A percentile compares a stretch with the other conserved stretches of the same genome.
phyloP scores from a whole-genome alignment of 192 early-diverging fungal genomes.

The Gryganskiella cystojenkinii region DNA sequence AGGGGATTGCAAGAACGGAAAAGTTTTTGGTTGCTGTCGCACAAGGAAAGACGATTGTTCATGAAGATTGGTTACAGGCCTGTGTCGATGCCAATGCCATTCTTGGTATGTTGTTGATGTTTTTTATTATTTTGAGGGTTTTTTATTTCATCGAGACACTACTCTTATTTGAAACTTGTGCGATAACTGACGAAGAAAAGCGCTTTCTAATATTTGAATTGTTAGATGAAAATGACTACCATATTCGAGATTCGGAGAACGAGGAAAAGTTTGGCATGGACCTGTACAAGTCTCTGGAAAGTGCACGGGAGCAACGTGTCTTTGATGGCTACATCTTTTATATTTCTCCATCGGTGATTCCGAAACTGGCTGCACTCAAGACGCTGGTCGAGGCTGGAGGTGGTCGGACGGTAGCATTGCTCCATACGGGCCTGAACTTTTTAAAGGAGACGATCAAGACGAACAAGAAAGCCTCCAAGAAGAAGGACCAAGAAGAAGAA shows the following conservation, averaged over 20 bases:
- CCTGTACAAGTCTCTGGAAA: constrained; percentile 28
- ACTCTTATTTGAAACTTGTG: too few relatives aligned
- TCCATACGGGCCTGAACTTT: constrained; percentile 27
- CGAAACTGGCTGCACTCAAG: constrained; percentile 27
- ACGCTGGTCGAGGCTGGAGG: constrained; percentile 31
- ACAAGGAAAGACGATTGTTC: constrained; percentile 37
- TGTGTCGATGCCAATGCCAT: constrained; percentile 45
- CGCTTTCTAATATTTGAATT: neutral
- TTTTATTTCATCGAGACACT: neutral
- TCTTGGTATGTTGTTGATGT: constrained; percentile 14
- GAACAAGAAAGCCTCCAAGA: neutral
- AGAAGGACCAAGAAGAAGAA: neutral
- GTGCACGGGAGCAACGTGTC: constrained; percentile 29
- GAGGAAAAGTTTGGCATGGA: constrained; percentile 34
- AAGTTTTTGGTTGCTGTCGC: constrained; percentile 58
- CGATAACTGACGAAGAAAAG: too few relatives aligned
- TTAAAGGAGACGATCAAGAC: constrained; percentile 21
- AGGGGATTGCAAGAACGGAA: constrained; percentile 63
- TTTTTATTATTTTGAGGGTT: neutral
- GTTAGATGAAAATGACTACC: constrained; percentile 26
- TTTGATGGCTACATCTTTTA: constrained; percentile 42
- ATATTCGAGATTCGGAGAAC: constrained; percentile 20
- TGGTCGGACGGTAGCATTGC: constrained; percentile 22
- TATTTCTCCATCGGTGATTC: constrained; percentile 24
- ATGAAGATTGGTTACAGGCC: constrained; percentile 39